Percentiles rank a stretch among this genome's conserved stretches.
Evolutionary conservation across 2,329 filamentous ascomycete species (phyloP).

Genomic region (Dothideomycetes sp.): DNA sequence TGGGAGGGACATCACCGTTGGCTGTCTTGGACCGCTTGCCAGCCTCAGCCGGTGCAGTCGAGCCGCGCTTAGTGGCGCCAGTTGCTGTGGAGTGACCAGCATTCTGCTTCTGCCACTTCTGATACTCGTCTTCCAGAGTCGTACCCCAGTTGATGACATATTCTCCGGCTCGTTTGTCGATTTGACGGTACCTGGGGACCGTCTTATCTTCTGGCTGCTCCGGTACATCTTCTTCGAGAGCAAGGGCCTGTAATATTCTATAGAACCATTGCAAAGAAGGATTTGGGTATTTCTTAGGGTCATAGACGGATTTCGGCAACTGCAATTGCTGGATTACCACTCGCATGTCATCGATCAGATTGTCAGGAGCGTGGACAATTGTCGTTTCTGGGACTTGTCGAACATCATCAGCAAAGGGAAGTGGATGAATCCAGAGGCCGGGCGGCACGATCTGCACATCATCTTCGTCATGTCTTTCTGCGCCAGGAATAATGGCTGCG

Average conservation of each 20-base stretch:
- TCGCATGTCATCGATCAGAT: constrained; percentile 73
- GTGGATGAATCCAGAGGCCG: constrained; percentile 78
- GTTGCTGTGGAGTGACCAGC: constrained; percentile 33
- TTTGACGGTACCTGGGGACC: constrained; percentile 73
- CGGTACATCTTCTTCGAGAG: constrained; percentile 83
- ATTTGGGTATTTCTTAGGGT: constrained; percentile 82
- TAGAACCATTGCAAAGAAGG: constrained; percentile 89
- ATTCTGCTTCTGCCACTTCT: constrained; percentile 29
- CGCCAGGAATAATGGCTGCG: constrained; percentile 71
- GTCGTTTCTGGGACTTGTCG: constrained; percentile 60
- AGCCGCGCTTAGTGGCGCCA: constrained; percentile 36
- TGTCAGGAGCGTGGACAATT: constrained; percentile 52
- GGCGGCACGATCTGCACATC: constrained; percentile 64
- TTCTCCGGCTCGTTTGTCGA: constrained; percentile 75
- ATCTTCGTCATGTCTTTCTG: constrained; percentile 54
- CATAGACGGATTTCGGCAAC: constrained; percentile 75
- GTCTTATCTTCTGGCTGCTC: constrained; percentile 69
- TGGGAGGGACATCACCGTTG: constrained; percentile 16
- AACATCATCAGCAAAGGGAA: constrained; percentile 86
- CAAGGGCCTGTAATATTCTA: constrained; percentile 80
- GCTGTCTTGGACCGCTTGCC: constrained; percentile 40
- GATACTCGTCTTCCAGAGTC: constrained; percentile 52
- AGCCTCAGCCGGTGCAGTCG: constrained; percentile 21
- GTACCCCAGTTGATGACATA: constrained; percentile 71
- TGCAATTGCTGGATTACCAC: constrained; percentile 76